These are phyloP conservation scores for Alternaria solani DNA, from an alignment of 2,329 filamentous ascomycete genomes.

Conservation along the genomic window DNA sequence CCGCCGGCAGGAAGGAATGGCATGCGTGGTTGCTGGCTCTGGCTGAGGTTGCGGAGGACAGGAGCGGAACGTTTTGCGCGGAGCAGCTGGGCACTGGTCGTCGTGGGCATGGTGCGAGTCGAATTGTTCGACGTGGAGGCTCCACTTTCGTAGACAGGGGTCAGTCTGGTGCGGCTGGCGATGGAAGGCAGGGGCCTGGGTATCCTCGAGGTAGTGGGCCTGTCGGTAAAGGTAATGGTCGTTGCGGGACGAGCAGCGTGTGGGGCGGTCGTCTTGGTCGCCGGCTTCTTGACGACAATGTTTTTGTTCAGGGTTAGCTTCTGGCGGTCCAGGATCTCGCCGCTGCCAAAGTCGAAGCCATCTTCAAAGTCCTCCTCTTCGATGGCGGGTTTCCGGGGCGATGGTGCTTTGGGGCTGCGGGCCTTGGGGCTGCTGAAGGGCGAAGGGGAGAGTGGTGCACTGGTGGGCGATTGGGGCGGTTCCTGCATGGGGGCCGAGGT, in stretches of 20 bases:
- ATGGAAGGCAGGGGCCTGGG: conserved; percentile 73
- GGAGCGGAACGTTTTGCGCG: conserved; percentile 69
- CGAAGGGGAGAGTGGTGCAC: conserved; percentile 25
- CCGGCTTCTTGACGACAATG: conserved; percentile 80
- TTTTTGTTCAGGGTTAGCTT: conserved; percentile 91
- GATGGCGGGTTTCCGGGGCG: conserved; percentile 27
- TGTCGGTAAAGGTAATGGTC: conserved; percentile 90
- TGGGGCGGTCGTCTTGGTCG: conserved; percentile 65
- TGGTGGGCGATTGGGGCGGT: conserved; percentile 28
- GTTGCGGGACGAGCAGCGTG: conserved; percentile 76
- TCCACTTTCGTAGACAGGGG: conserved; percentile 90
- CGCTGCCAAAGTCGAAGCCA: conserved; percentile 85
- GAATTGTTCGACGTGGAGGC: conserved; percentile 68
- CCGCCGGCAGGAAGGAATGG: conserved; percentile 84
- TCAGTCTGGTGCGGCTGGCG: conserved; percentile 67
- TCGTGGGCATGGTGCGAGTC: conserved; percentile 63
- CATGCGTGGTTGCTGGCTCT: conserved; percentile 67
- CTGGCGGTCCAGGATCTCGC: conserved; percentile 78
- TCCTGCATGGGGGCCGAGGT: conserved; percentile 12
- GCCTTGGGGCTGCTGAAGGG: conserved; percentile 28
- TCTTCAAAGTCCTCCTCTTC: conserved; percentile 80
- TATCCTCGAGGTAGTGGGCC: conserved; percentile 71
- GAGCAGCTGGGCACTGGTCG: conserved; percentile 63
- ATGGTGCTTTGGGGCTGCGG: conserved; percentile 29
- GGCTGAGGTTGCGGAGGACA: conserved; percentile 58